A percentile compares a stretch with the other conserved stretches of the same genome.
Conservation (phyloP, 2,329 filamentous ascomycete species). For the Penicillium frequentans region DNA sequence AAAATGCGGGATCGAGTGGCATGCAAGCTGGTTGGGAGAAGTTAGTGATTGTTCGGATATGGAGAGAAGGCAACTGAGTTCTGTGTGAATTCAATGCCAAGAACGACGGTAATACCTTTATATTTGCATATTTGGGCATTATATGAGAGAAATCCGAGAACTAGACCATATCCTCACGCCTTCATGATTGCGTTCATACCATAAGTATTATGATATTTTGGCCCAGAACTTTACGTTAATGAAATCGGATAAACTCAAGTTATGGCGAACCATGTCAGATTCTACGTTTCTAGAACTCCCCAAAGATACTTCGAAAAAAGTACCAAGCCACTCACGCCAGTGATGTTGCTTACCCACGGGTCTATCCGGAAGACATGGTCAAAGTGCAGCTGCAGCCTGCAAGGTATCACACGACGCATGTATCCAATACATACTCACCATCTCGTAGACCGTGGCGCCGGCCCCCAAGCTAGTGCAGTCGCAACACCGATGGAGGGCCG, state of each 20-base stretch:
- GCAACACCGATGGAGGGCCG: not conserved
- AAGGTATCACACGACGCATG: not conserved
- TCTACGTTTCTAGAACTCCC: not conserved
- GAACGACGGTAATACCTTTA: not conserved
- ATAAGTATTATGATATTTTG: not conserved
- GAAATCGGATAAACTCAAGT: not conserved
- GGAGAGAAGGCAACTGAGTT: conserved; percentile 51
- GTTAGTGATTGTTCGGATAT: conserved; percentile 83
- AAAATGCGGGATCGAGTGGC: conserved; percentile 79
- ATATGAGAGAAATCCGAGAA: not conserved
- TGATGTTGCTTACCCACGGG: not conserved
- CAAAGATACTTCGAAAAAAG: not conserved
- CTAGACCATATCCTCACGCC: not conserved
- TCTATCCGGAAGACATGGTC: not conserved
- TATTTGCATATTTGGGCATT: not conserved
- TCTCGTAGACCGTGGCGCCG: not conserved
- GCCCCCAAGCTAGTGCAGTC: not conserved
- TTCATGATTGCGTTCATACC: not conserved
- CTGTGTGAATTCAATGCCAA: not conserved
- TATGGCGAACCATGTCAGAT: not conserved
- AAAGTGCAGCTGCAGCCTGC: not conserved
- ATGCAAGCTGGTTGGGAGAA: conserved; percentile 93
- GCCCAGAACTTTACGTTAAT: not conserved
- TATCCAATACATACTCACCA: not conserved
- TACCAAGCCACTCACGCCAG: not conserved